phyloP scores from a whole-genome alignment of 176 grass and related monocot species.

The Bolboschoenus planiculmis region DNA sequence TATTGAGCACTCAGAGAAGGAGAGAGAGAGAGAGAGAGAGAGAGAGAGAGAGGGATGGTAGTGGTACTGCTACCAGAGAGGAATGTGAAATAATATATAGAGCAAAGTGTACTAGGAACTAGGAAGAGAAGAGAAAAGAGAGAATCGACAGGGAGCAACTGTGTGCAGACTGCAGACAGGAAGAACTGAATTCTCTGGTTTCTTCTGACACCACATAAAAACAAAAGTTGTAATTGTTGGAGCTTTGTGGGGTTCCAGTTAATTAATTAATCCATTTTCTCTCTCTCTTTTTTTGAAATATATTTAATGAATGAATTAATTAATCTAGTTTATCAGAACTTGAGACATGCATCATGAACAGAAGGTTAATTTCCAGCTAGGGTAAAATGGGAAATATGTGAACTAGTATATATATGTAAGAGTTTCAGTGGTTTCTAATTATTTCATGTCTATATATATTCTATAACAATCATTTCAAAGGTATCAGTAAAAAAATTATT shows the following conservation, averaged over 20 bases:
- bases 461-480: not conserved
- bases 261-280: not conserved
- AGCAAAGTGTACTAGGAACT: constrained; percentile 21
- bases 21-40: not conserved
- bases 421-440: not conserved
- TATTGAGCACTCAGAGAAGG: not conserved
- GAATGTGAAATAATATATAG: constrained; percentile 1
- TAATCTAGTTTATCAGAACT: not conserved
- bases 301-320: too few species aligned
- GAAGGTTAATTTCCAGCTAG: not conserved
- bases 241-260: not conserved
- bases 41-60: not conserved
- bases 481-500: not conserved
- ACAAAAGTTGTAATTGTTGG: constrained; percentile 11
- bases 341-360: not conserved
- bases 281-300: not conserved
- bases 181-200: constrained; percentile 20
- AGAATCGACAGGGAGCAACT: constrained; percentile 11
- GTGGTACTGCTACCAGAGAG: not conserved
- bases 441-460: not conserved
- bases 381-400: not conserved
- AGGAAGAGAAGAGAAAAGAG: not conserved
- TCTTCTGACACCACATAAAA: constrained; percentile 20
- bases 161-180: constrained; percentile 12
- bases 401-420: too few species aligned